These are phyloP conservation scores for Limonium bicolor DNA, from an alignment of 148 eudicot species.

Conservation along the genomic window DNA sequence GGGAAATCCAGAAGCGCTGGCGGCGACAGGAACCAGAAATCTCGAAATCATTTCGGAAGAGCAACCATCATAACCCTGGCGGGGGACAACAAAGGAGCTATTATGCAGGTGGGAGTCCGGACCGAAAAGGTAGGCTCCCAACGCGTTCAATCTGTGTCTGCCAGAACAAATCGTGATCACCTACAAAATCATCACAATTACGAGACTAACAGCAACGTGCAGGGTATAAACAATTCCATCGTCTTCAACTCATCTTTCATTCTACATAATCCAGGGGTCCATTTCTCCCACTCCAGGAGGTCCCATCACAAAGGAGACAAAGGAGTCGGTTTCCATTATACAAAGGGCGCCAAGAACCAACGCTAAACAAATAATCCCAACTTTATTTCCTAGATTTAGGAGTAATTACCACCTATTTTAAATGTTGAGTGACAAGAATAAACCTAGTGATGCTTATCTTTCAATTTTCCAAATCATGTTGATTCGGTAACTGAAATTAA, in stretches of 20 bases:
- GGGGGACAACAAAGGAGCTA: conserved; percentile 5
- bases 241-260: conserved; percentile 3
- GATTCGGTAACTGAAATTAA: too few relatives aligned
- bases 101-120: neutral
- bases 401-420: too few relatives aligned
- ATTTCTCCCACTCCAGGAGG: conserved; percentile 4
- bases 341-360: too few relatives aligned
- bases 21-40: neutral
- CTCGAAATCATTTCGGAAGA: neutral
- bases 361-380: too few relatives aligned
- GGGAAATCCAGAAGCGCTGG: neutral
- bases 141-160: too few relatives aligned
- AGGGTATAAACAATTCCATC: conserved; percentile 5
- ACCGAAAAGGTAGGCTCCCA: neutral
- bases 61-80: conserved; percentile 4
- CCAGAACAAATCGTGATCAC: neutral
- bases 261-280: conserved; percentile 6
- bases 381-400: too few relatives aligned
- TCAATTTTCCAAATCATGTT: too few relatives aligned
- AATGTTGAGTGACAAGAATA: too few relatives aligned
- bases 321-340: too few relatives aligned
- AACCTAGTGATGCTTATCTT: too few relatives aligned
- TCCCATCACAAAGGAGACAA: neutral
- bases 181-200: neutral
- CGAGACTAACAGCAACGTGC: conserved; percentile 4